These are phyloP conservation scores for Fusarium concolor DNA, from an alignment of 2,329 filamentous ascomycete species.

Conservation along the genomic window DNA sequence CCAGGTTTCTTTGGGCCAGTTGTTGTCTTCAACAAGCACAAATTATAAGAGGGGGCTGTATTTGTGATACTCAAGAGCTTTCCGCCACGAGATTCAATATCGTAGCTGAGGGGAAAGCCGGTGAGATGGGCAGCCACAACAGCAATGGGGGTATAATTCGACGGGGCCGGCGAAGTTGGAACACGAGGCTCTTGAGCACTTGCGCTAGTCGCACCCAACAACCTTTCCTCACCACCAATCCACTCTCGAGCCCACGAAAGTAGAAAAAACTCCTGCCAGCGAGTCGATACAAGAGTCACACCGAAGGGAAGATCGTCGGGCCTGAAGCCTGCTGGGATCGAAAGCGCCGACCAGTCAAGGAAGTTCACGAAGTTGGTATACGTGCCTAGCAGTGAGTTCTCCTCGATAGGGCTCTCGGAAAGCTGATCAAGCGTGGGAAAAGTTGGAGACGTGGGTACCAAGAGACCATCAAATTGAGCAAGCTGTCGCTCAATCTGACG, in stretches of 20 bases:
- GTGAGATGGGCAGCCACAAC: constrained; percentile 53
- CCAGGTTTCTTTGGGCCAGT: constrained; percentile 48
- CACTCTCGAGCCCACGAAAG: constrained; percentile 47
- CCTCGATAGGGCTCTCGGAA: constrained; percentile 61
- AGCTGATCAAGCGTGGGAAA: constrained; percentile 65
- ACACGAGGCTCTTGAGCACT: constrained; percentile 4
- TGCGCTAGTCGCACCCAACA: constrained; percentile 47
- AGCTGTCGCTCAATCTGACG: constrained; percentile 56
- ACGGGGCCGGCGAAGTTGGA: fast-evolving
- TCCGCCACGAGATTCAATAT: constrained; percentile 49
- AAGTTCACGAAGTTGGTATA: constrained; percentile 73
- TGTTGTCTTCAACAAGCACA: constrained; percentile 45
- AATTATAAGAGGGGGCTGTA: constrained; percentile 48
- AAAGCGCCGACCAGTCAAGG: constrained; percentile 65
- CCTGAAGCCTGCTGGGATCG: constrained; percentile 62
- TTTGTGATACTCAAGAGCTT: constrained; percentile 39
- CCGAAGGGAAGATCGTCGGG: constrained; percentile 53
- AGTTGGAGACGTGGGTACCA: constrained; percentile 68
- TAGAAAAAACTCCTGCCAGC: constrained; percentile 52
- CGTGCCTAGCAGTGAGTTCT: constrained; percentile 65
- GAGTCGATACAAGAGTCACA: constrained; percentile 52
- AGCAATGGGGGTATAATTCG: constrained; percentile 41
- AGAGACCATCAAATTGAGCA: constrained; percentile 58
- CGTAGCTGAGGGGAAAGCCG: constrained; percentile 51
- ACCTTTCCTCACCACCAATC: constrained; percentile 37